phyloP scores from a whole-genome alignment of 2,329 filamentous ascomycete species.

The Fragosphaeria purpurea region DNA sequence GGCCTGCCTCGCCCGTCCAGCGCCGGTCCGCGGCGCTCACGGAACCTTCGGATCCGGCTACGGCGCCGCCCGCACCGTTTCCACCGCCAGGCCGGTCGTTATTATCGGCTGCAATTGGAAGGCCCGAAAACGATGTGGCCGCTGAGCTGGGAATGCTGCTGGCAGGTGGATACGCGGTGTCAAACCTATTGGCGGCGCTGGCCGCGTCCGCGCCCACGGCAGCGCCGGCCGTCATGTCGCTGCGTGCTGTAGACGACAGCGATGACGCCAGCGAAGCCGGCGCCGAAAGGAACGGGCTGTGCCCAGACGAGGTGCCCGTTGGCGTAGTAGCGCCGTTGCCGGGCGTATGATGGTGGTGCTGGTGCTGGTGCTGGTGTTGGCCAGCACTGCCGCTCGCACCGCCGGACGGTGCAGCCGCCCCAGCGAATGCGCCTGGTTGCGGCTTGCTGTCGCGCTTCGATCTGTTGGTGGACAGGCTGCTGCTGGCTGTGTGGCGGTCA shows the following conservation, averaged over 20 bases:
- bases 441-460: neutral
- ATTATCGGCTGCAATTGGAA: slow-evolving; percentile 10
- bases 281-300: neutral
- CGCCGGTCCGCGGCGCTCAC: slow-evolving; percentile 31
- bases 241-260: slow-evolving; percentile 5
- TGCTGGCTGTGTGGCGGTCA: slow-evolving; percentile 35
- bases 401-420: neutral
- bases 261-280: slow-evolving; percentile 8
- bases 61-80: too few relatives aligned
- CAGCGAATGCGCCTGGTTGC: neutral
- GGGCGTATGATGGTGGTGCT: neutral
- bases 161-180: neutral
- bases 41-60: slow-evolving; percentile 26
- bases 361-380: neutral
- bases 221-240: neutral
- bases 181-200: neutral
- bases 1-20: slow-evolving; percentile 50
- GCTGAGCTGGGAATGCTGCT: slow-evolving; percentile 7
- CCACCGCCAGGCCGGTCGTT: slow-evolving; percentile 24
- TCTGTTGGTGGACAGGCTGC: slow-evolving; percentile 4
- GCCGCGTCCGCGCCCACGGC: neutral
- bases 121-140: slow-evolving; percentile 5
- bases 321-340: neutral
- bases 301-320: neutral
- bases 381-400: neutral